These are phyloP conservation scores for Colletotrichum melonis DNA, from an alignment of 2,329 filamentous ascomycete genomes.

Conservation along the genomic window DNA sequence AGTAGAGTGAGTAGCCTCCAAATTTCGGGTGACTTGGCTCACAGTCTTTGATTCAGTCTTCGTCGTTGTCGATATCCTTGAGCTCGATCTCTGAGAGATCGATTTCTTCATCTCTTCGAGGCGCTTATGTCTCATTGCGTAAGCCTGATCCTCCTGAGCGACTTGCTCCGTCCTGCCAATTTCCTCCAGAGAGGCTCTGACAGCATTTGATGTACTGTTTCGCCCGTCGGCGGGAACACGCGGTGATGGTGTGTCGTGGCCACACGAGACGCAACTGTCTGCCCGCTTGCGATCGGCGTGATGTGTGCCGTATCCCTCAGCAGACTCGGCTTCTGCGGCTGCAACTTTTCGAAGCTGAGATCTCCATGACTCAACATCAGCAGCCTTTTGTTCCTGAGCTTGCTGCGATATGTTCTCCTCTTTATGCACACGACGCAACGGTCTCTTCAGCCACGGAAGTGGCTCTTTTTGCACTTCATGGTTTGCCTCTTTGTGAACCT, in stretches of 20 bases:
- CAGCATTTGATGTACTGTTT: not conserved
- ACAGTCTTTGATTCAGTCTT: not conserved
- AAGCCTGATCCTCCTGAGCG: not conserved
- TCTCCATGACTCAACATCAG: constrained; percentile 22
- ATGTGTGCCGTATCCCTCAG: not conserved
- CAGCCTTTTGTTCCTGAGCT: not conserved
- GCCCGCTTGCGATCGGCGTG: constrained; percentile 8
- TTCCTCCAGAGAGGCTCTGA: not conserved
- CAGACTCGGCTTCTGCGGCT: not conserved
- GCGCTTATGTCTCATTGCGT: not conserved
- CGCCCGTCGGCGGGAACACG: not conserved
- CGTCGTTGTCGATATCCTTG: not conserved
- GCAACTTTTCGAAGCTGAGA: constrained; percentile 22
- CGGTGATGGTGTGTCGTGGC: not conserved
- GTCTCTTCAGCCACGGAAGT: constrained; percentile 23
- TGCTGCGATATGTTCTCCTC: constrained; percentile 26
- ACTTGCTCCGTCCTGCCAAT: not conserved
- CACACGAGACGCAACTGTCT: constrained; percentile 12
- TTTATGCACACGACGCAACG: constrained; percentile 28
- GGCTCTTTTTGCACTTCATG: not conserved
- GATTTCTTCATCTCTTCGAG: not conserved
- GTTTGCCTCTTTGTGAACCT: constrained; percentile 11
- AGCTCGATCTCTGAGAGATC: constrained; percentile 5
- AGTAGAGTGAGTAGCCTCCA: not conserved
- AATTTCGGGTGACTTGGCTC: not conserved